Percentiles rank a stretch among this genome's conserved stretches.
Evolutionary conservation across 371 early-diverging fungal genomes (phyloP).

Genomic region (Choanephora cucurbitarum): DNA sequence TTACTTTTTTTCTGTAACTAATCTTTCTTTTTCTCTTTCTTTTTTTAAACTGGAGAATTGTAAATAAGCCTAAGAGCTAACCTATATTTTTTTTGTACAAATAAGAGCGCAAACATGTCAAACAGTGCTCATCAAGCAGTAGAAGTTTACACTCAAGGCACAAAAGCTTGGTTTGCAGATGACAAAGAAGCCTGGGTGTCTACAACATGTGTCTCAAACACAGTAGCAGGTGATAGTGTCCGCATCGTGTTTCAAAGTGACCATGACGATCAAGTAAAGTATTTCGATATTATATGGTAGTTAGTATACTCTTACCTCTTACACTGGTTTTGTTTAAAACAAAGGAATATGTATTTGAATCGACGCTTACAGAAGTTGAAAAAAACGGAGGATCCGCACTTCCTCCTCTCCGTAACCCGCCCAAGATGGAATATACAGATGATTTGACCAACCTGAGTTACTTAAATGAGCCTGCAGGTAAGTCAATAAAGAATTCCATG

Average conservation of each 20-base stretch:
- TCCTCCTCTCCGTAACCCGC: conserved; percentile 92
- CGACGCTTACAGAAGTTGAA: conserved; percentile 69
- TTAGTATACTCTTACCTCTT: too few species aligned
- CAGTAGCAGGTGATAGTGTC: conserved; percentile 54
- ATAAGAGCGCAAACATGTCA: conserved; percentile 3
- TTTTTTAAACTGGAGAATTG: neutral
- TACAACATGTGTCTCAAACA: conserved; percentile 63
- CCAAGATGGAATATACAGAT: conserved; percentile 85
- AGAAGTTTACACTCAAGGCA: conserved; percentile 68
- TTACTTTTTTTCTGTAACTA: conserved; percentile 1
- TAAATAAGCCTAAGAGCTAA: too few species aligned
- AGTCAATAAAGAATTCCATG: neutral
- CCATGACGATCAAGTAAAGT: conserved; percentile 53
- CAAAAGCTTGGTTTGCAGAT: conserved; percentile 88
- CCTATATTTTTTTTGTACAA: neutral
- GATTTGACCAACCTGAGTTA: conserved; percentile 91
- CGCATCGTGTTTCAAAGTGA: conserved; percentile 66
- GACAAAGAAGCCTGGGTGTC: conserved; percentile 85
- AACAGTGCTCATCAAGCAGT: conserved; percentile 45
- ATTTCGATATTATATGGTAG: neutral
- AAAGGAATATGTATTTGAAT: conserved; percentile 75
- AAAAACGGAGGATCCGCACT: conserved; percentile 66
- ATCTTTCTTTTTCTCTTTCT: conserved; percentile 4
- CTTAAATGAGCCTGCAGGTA: conserved; percentile 89
- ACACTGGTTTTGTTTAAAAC: too few species aligned